phyloP scores from a whole-genome alignment of 1,139 yeast genomes.

The Suzukiozyma palmioleophila region DNA sequence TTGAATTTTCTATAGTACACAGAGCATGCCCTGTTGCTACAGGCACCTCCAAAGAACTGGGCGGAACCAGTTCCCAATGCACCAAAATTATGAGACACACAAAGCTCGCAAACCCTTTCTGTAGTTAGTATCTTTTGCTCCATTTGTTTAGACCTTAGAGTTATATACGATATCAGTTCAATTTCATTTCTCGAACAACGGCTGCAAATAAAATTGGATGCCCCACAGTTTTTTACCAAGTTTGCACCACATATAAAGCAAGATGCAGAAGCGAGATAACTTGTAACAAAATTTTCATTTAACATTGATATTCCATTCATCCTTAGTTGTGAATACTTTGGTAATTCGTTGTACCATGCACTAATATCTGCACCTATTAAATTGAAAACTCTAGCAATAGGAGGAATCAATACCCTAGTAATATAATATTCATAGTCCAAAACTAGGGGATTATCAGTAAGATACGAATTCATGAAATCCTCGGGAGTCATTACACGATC shows the following conservation, averaged over 20 bases:
- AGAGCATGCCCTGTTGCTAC: conserved; percentile 31
- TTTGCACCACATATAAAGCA: conserved; percentile 25
- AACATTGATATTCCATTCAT: not conserved
- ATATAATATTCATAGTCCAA: conserved; percentile 86
- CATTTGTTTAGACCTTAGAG: conserved; percentile 8
- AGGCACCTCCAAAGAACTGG: conserved; percentile 14
- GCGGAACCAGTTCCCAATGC: conserved; percentile 12
- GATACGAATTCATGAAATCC: conserved; percentile 48
- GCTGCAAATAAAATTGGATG: conserved; percentile 15
- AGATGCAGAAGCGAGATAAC: conserved; percentile 14
- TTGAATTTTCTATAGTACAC: conserved; percentile 13
- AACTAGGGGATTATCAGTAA: conserved; percentile 29
- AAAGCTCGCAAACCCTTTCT: conserved; percentile 20
- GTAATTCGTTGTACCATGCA: conserved; percentile 76
- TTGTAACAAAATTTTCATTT: conserved; percentile 9
- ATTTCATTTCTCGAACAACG: conserved; percentile 19
- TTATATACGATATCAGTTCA: conserved; percentile 15
- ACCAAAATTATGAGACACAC: conserved; percentile 19
- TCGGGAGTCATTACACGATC: conserved; percentile 82
- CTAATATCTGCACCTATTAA: conserved; percentile 76
- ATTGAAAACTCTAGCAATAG: conserved; percentile 78
- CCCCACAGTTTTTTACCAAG: conserved; percentile 7
- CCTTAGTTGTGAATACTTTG: conserved; percentile 21
- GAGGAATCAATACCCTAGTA: conserved; percentile 78
- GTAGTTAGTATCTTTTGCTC: conserved; percentile 10